A percentile compares a stretch with the other conserved stretches of the same genome.
phyloP scores from a whole-genome alignment of 202 grass and related monocot genomes.

The Musa balbisiana region DNA sequence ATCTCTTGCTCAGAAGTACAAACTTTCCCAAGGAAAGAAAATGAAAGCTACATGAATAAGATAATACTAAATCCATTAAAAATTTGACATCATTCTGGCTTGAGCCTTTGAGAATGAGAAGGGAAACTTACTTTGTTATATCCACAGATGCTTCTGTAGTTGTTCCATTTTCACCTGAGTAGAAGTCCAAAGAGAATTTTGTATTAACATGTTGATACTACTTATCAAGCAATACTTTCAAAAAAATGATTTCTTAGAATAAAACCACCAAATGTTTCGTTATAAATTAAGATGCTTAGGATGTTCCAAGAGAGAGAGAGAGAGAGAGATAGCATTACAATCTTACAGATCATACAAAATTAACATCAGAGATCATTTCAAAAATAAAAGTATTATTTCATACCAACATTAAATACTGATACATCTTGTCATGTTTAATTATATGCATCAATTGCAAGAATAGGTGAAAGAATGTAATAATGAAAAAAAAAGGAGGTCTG shows the following conservation, averaged over 20 bases:
- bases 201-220: slow-evolving; percentile 14
- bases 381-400: too few relatives aligned
- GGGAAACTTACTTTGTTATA: slow-evolving; percentile 68
- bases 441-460: too few relatives aligned
- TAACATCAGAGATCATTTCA: too few relatives aligned
- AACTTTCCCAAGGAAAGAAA: neutral
- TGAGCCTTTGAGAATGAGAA: slow-evolving; percentile 8
- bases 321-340: too few relatives aligned
- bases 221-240: neutral
- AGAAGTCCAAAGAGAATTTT: slow-evolving; percentile 31
- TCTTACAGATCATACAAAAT: too few relatives aligned
- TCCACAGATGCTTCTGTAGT: slow-evolving; percentile 61
- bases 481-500: too few relatives aligned
- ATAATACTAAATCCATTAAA: slow-evolving; percentile 3
- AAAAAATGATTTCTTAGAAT: neutral
- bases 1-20: neutral
- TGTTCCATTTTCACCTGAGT: slow-evolving; percentile 46
- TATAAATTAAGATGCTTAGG: neutral
- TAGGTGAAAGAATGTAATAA: too few relatives aligned
- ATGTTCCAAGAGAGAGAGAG: too few relatives aligned
- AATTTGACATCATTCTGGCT: neutral
- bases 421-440: too few relatives aligned
- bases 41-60: neutral
- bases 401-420: too few relatives aligned
- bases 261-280: neutral